phyloP scores from a whole-genome alignment of 176 grass and related monocot species.

The Bromus sterilis region DNA sequence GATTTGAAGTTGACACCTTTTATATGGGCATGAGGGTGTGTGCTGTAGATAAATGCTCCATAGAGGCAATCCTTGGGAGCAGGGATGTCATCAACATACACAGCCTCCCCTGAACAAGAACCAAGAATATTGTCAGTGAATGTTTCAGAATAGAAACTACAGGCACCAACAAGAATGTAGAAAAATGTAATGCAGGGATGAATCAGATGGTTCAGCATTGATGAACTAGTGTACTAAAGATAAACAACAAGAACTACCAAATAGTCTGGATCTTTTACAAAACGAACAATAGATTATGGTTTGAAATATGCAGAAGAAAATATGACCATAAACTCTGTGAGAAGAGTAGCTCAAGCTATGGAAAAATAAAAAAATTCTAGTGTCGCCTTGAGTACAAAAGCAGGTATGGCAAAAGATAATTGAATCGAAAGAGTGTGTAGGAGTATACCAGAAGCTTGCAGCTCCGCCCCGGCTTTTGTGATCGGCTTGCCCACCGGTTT shows the following conservation, averaged over 20 bases:
- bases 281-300: too few species aligned
- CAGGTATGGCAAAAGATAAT: too few species aligned
- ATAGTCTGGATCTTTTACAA: background rate
- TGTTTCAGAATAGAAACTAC: background rate
- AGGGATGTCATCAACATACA: constrained; percentile 85
- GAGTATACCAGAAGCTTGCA: constrained; percentile 87
- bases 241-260: background rate
- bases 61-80: constrained; percentile 76
- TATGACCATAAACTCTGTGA: too few species aligned
- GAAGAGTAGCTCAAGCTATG: too few species aligned
- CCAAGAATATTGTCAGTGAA: background rate
- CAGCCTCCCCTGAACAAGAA: constrained; percentile 64
- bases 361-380: too few species aligned
- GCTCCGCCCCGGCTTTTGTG: constrained; percentile 59
- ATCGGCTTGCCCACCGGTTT: constrained; percentile 64
- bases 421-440: background rate
- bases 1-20: constrained; percentile 41
- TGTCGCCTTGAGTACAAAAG: too few species aligned
- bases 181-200: background rate
- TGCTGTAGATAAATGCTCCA: constrained; percentile 89
- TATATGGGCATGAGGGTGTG: constrained; percentile 51
- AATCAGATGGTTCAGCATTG: background rate
- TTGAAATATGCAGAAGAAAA: too few species aligned
- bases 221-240: background rate
- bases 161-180: background rate